These are phyloP conservation scores for Aspergillus terreus DNA, from an alignment of 2,329 filamentous ascomycete genomes.

Conservation along the genomic window DNA sequence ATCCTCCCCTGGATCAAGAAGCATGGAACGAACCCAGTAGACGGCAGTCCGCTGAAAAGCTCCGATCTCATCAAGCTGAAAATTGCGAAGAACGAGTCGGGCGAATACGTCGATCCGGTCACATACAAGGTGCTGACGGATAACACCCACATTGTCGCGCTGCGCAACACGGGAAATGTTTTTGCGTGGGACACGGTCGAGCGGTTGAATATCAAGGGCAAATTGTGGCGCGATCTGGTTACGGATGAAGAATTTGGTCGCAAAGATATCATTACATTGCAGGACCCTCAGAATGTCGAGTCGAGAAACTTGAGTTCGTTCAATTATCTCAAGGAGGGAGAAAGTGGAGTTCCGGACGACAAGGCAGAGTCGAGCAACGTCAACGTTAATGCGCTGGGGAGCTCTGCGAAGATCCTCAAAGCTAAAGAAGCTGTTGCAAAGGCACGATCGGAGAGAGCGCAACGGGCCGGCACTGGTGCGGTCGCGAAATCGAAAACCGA, in stretches of 20 bases:
- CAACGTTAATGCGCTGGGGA: conserved; percentile 76
- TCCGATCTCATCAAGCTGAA: conserved; percentile 86
- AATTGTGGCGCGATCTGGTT: conserved; percentile 90
- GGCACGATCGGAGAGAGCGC: conserved; percentile 69
- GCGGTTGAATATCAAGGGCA: conserved; percentile 91
- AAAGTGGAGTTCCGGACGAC: conserved; percentile 62
- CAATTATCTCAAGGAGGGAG: conserved; percentile 82
- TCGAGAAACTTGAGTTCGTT: conserved; percentile 80
- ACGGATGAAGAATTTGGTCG: conserved; percentile 82
- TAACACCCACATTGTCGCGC: conserved; percentile 92
- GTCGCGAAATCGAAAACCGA: conserved; percentile 25
- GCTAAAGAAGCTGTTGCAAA: conserved; percentile 93
- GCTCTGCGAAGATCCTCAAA: conserved; percentile 75
- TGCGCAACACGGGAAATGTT: conserved; percentile 84
- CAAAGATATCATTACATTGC: conserved; percentile 90
- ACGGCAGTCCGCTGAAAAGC: conserved; percentile 72
- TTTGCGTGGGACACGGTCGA: conserved; percentile 96
- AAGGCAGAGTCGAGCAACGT: conserved; percentile 60
- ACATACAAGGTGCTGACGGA: conserved; percentile 98
- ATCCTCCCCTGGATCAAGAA: conserved; percentile 93
- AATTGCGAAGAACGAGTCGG: conserved; percentile 87
- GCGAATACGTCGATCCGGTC: conserved; percentile 90
- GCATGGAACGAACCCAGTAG: conserved; percentile 86
- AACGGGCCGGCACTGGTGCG: conserved; percentile 55
- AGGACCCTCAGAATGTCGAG: conserved; percentile 88